These are phyloP conservation scores for Venturiaceae sp. DNA, from an alignment of 2,329 filamentous ascomycete genomes.

Conservation along the genomic window DNA sequence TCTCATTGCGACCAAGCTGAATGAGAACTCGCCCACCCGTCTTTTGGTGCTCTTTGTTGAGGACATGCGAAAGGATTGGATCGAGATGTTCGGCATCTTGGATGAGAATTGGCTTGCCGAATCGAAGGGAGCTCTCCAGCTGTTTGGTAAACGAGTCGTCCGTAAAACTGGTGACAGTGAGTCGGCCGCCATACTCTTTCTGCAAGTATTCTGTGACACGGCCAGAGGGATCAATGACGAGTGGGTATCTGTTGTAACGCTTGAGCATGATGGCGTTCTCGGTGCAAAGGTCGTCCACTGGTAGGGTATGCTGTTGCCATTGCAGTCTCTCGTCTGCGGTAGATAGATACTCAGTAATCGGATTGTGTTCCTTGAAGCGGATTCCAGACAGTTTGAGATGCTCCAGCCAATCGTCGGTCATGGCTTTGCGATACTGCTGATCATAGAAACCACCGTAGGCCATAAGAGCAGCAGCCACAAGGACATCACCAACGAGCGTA, in stretches of 20 bases:
- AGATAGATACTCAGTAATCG: constrained; percentile 91
- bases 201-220: constrained; percentile 91
- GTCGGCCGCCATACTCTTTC: constrained; percentile 84
- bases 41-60: constrained; percentile 99
- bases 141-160: constrained; percentile 98
- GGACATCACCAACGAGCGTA: constrained; percentile 89
- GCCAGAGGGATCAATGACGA: constrained; percentile 96
- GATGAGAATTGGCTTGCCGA: constrained; percentile 96
- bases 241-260: constrained; percentile 94
- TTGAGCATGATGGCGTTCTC: constrained; percentile 97
- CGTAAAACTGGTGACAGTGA: constrained; percentile 95
- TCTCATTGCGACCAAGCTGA: constrained; percentile 96
- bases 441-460: constrained; percentile 96
- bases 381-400: constrained; percentile 91
- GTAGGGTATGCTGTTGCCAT: constrained; percentile 90
- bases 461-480: constrained; percentile 93
- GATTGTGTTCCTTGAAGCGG: constrained; percentile 85
- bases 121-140: constrained; percentile 89
- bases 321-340: constrained; percentile 88
- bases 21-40: constrained; percentile 97
- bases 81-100: constrained; percentile 97
- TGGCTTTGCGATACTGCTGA: constrained; percentile 93
- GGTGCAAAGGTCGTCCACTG: constrained; percentile 94
- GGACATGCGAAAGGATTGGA: constrained; percentile 92
- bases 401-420: constrained; percentile 96